Evolutionary conservation across 2,329 filamentous ascomycete species (phyloP).

Genomic region (Elsinoe australis): DNA sequence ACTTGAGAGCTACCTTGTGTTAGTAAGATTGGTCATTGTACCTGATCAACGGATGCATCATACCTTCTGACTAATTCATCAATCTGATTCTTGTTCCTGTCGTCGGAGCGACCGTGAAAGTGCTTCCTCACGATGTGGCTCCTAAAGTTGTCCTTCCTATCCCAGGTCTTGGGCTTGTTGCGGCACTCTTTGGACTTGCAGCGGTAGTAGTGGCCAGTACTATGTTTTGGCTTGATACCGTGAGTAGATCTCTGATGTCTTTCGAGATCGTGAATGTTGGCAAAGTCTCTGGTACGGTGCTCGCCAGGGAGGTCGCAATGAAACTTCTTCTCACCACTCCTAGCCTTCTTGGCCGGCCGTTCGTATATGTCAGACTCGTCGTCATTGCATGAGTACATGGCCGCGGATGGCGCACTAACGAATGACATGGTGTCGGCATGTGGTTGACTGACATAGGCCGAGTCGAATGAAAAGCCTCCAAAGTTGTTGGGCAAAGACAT

Average conservation of each 20-base stretch:
- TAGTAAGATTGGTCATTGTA: conserved; percentile 15
- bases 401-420: conserved; percentile 6
- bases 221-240: conserved; percentile 38
- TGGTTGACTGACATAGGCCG: conserved; percentile 13
- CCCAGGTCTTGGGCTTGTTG: conserved; percentile 63
- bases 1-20: conserved; percentile 6
- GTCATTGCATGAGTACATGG: conserved; percentile 6
- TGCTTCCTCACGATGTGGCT: conserved; percentile 70
- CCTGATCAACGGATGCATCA: neutral
- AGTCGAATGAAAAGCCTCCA: conserved; percentile 10
- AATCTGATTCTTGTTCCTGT: conserved; percentile 17
- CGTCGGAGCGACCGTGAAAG: conserved; percentile 18
- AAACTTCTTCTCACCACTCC: conserved; percentile 57
- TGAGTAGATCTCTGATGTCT: conserved; percentile 71
- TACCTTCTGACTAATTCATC: conserved; percentile 17
- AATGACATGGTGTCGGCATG: conserved; percentile 11
- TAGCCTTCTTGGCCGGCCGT: conserved; percentile 68
- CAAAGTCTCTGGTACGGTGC: conserved; percentile 57
- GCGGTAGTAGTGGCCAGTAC: conserved; percentile 47
- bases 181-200: conserved; percentile 54
- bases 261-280: conserved; percentile 72
- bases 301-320: conserved; percentile 55
- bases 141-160: conserved; percentile 77
- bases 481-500: conserved; percentile 15
- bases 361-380: conserved; percentile 16